Evolutionary conservation across 2,329 filamentous ascomycete species (phyloP).

Genomic region (Penicillium glabrum): DNA sequence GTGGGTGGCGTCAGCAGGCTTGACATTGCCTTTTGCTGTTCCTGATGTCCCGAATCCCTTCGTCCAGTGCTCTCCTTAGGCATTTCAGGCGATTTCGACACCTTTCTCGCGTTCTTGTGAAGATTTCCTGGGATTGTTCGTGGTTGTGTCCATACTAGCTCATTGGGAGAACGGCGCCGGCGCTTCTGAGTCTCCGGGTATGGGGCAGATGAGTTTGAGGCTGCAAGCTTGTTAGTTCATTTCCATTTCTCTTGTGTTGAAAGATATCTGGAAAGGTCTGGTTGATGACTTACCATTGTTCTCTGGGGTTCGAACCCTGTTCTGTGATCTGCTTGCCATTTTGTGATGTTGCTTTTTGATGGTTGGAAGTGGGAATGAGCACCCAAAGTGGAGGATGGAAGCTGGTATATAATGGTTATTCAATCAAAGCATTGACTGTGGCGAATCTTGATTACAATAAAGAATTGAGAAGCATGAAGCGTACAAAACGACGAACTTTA

Average conservation of each 20-base stretch:
- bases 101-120: background rate
- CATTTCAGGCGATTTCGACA: background rate
- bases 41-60: background rate
- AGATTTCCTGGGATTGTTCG: background rate
- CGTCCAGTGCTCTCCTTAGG: background rate
- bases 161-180: background rate
- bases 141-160: conserved; percentile 1
- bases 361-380: background rate
- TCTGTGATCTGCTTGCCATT: background rate
- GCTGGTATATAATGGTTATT: background rate
- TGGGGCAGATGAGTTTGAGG: background rate
- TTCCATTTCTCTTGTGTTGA: background rate
- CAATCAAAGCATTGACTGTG: background rate
- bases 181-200: background rate
- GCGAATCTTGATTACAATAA: background rate
- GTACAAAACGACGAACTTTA: background rate
- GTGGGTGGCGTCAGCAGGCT: background rate
- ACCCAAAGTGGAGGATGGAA: background rate
- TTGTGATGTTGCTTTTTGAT: background rate
- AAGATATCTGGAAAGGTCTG: background rate
- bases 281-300: background rate
- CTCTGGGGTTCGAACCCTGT: background rate
- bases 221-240: background rate
- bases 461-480: background rate
- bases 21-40: background rate